Evolutionary conservation across 352 stramenopile genomes (phyloP).

Genomic region (Hyaloperonospora brassicae): DNA sequence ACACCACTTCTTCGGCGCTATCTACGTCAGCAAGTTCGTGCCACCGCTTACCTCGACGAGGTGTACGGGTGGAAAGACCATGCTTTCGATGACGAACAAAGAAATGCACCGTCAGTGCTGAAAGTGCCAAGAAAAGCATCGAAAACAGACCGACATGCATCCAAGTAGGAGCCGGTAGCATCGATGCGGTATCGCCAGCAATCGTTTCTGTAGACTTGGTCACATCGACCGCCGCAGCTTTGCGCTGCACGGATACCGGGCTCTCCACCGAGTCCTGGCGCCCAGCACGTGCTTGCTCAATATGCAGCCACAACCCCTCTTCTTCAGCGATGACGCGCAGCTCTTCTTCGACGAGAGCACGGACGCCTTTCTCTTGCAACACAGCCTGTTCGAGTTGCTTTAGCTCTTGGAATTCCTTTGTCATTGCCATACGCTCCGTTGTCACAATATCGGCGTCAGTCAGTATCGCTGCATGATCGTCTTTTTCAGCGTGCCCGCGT

Average conservation of each 20-base stretch:
- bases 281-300: constrained; percentile 2
- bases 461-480: constrained; percentile 3
- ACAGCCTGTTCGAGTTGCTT: constrained; percentile 15
- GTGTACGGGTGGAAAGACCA: constrained; percentile 7
- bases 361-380: constrained; percentile 19
- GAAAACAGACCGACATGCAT: constrained; percentile 18
- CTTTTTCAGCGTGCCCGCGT: neutral
- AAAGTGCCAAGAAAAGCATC: constrained; percentile 21
- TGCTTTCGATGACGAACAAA: constrained; percentile 19
- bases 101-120: constrained; percentile 20
- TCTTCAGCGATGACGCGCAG: constrained; percentile 25
- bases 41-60: constrained; percentile 26
- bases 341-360: constrained; percentile 23
- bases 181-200: neutral
- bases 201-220: neutral
- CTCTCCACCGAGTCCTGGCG: neutral
- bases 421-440: constrained; percentile 4
- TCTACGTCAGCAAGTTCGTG: constrained; percentile 11
- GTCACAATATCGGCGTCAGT: constrained; percentile 2
- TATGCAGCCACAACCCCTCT: constrained; percentile 21
- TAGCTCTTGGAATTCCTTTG: constrained; percentile 20
- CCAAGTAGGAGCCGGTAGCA: constrained; percentile 2
- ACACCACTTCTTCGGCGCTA: constrained; percentile 39
- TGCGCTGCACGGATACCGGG: neutral
- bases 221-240: constrained; percentile 1